Conservation (phyloP, 768 basidiomycete species). For the Pisolithus sp. region DNA sequence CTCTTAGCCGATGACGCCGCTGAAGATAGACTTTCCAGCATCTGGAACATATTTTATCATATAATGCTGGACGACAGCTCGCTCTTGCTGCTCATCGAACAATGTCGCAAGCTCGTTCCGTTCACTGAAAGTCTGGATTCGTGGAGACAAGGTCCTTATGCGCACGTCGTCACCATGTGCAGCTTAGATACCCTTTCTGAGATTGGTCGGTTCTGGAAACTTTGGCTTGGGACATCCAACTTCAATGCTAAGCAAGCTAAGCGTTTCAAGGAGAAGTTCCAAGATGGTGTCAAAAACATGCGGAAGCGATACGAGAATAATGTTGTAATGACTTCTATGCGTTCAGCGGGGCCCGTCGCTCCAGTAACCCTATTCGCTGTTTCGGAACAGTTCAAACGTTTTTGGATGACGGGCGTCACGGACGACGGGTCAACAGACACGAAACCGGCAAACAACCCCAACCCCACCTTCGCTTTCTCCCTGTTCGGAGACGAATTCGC, state of each 20-base stretch:
- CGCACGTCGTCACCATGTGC: constrained; percentile 19
- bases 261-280: constrained; percentile 13
- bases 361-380: constrained; percentile 5
- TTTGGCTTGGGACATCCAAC: constrained; percentile 10
- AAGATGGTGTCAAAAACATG: constrained; percentile 15
- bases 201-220: constrained; percentile 17
- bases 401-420: constrained; percentile 21
- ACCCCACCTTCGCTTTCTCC: constrained; percentile 29
- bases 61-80: constrained; percentile 19
- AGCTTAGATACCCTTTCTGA: constrained; percentile 19
- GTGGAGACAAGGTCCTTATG: constrained; percentile 24
- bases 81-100: constrained; percentile 17
- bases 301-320: background rate
- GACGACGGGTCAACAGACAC: constrained; percentile 2
- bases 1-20: constrained; percentile 20
- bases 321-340: constrained; percentile 10
- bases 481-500: constrained; percentile 15
- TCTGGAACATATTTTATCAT: constrained; percentile 30
- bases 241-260: constrained; percentile 9
- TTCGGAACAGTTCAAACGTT: constrained; percentile 17
- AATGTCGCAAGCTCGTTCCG: constrained; percentile 19
- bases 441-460: constrained; percentile 13
- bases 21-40: constrained; percentile 9
- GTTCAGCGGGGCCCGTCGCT: constrained; percentile 24
- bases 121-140: constrained; percentile 13